These are phyloP conservation scores for Peterozyma xylosa DNA, from an alignment of 805 yeast species.

Conservation along the genomic window DNA sequence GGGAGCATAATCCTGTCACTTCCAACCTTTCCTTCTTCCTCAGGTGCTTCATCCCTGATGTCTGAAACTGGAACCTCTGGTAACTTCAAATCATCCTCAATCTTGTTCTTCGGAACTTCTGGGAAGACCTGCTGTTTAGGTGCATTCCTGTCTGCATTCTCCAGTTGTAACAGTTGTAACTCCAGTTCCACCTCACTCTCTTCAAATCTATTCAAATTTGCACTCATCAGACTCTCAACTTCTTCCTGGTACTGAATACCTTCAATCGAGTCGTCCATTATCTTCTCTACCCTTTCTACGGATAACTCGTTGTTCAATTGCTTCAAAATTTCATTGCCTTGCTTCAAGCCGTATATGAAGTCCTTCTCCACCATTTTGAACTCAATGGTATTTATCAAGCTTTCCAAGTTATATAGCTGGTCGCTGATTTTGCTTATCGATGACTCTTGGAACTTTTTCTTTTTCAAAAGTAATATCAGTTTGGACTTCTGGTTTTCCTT, in stretches of 20 bases:
- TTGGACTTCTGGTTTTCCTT: conserved; percentile 43
- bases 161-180: conserved; percentile 40
- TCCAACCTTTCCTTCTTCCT: conserved; percentile 8
- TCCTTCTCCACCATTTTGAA: conserved; percentile 85
- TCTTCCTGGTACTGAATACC: conserved; percentile 76
- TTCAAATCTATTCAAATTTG: conserved; percentile 31
- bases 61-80: conserved; percentile 13
- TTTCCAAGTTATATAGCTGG: conserved; percentile 76
- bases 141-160: conserved; percentile 19
- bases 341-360: conserved; percentile 69
- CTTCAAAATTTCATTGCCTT: conserved; percentile 73
- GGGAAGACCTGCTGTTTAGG: conserved; percentile 14
- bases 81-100: conserved; percentile 6
- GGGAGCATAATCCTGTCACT: not conserved
- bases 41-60: conserved; percentile 12
- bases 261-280: conserved; percentile 80
- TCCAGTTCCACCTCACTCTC: conserved; percentile 67
- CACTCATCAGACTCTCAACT: conserved; percentile 45
- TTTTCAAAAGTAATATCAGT: conserved; percentile 64
- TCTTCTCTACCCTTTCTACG: conserved; percentile 67
- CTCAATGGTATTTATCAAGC: conserved; percentile 73
- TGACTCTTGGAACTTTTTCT: conserved; percentile 76
- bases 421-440: conserved; percentile 63
- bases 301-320: conserved; percentile 74
- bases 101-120: conserved; percentile 7